Evolutionary conservation across 345 rosid genomes (phyloP), one percentile per base, ranked within the genome.

Genomic region (Nasturtium officinale): DNA sequence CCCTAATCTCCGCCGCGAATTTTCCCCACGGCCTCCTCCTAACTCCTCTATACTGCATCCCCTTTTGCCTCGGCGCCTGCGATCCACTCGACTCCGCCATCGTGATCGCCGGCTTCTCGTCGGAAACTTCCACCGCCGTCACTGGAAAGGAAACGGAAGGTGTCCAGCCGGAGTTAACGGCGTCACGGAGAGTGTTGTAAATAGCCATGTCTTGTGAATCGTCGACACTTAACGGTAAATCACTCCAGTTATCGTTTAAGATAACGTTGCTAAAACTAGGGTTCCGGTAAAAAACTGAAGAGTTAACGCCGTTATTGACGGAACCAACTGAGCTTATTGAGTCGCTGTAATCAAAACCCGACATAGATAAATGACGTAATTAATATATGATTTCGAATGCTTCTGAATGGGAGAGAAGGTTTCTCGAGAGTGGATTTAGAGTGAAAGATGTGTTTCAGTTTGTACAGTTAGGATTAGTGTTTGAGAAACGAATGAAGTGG

Each of bases 21-120:
- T 83, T 87, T 52, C 96, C 92, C 96, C 90, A 85, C 5, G 90
- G 89, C 61, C 96, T 67, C 51, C 82, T 79, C 81, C 86, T 73
- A 57, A 76, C 84, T 3, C 83, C 83, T 15, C 73, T 73, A 65
- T 76, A 88, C 50, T 77, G 87, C 75, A 66, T 78, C 53, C 76
- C 82, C 30, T 65, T 57, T 4, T 73, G 74, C 50, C 48, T 71
- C 67, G 66, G 61, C 62, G 68, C 48, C 51, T 16, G 67, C 0
- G 64, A 46, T 4, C 69, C 76, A 48, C 69, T 47, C 56, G 80
- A 57, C 23, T 43, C 47, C 58, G 51, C 30, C 25, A 8, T 18
- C 6, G 18, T 29, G 54, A 21, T 28, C 61, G 6, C 45, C 6
- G 69, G 7, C 30, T 56, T 67, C 28, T 32, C 58, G 13, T 28